These are phyloP conservation scores for Mucor plumbeus DNA, from an alignment of 371 early-diverging fungal genomes.

Conservation along the genomic window DNA sequence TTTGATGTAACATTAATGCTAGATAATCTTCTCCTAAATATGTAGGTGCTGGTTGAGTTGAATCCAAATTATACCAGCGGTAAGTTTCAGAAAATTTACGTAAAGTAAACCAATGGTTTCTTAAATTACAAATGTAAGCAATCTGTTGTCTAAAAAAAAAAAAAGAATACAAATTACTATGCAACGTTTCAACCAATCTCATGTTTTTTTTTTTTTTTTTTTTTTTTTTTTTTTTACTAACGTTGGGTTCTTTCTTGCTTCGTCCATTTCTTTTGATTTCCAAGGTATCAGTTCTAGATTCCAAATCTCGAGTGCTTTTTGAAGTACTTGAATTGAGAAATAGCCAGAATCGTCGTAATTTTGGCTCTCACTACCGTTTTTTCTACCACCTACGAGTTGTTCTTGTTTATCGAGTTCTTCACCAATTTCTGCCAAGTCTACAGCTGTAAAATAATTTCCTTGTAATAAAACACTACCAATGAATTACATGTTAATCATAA, in stretches of 20 bases:
- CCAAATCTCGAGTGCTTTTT: constrained; percentile 72
- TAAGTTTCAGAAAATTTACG: constrained; percentile 65
- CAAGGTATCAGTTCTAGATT: constrained; percentile 66
- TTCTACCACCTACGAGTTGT: constrained; percentile 34
- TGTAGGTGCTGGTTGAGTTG: constrained; percentile 51
- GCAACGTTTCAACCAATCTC: no score
- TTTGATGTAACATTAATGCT: constrained; percentile 65
- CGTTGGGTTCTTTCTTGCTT: constrained; percentile 61
- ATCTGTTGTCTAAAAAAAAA: constrained; percentile 29
- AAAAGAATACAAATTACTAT: neutral
- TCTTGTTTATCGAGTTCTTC: constrained; percentile 59
- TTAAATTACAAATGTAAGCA: constrained; percentile 69
- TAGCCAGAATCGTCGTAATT: constrained; percentile 86
- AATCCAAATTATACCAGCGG: constrained; percentile 79
- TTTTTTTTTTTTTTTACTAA: constrained; percentile 35
- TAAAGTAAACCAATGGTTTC: constrained; percentile 70
- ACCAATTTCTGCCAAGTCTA: constrained; percentile 74
- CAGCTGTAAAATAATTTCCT: constrained; percentile 74
- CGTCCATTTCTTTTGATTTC: constrained; percentile 50
- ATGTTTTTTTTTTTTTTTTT: no score
- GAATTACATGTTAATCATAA: neutral
- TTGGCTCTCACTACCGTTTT: constrained; percentile 41
- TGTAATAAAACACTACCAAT: constrained; percentile 55
- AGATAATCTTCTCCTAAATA: constrained; percentile 72
- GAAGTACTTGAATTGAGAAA: constrained; percentile 77